Base-by-base conservation (phyloP, 2,329 filamentous ascomycete species). In the Phialocephala subalpina region DNA sequence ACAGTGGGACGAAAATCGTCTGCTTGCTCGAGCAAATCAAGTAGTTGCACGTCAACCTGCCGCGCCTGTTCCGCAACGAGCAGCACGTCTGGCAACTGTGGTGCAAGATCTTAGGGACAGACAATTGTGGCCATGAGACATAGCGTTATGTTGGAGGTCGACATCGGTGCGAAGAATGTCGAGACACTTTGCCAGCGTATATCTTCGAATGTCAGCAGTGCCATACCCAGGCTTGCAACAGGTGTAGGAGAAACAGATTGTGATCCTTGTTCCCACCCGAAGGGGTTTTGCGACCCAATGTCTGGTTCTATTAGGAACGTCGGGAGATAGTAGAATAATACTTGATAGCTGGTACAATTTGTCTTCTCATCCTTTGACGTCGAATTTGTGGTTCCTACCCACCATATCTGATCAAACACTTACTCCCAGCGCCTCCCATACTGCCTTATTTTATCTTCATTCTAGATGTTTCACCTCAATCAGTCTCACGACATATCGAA, bases 181-280 rank as follows among this genome's bases (percentile, higher is more conserved):
- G 69, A 8, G 53, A 82, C n/a, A 14, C 33, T 1, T 73, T 86
- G 53, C 77, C 73, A 0, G 0, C 67, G 0, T 87, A 76, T 67
- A 84, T 87, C 14, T 82, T 78, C 33, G 79, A 84, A 63, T 86
- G 85, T 66, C 57, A 47, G 0, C 76, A 80, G 58, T 87, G 85
- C 64, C 73, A 73, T 3, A 72, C 84, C 3, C 74, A 77, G 71
- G 81, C 78, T 25, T 87, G 84, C 62, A 75, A 79, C n/a, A 72
- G 79, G 3, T 87, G 84, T 63, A 73, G 79, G 35, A 79, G 68
- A 52, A 83, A 86, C 65, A 78, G 82, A 22, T 73, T 82, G 20
- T 81, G 60, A 68, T 52, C 29, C 57, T 53, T 2, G 45, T 5
- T 11, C 16, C 27, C 22, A 53, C 1, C 27, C 3, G 22, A 3